Evolutionary conservation across 2,329 filamentous ascomycete species (phyloP), one percentile per base, ranked within the genome.

Genomic region (Fusarium annulatum): DNA sequence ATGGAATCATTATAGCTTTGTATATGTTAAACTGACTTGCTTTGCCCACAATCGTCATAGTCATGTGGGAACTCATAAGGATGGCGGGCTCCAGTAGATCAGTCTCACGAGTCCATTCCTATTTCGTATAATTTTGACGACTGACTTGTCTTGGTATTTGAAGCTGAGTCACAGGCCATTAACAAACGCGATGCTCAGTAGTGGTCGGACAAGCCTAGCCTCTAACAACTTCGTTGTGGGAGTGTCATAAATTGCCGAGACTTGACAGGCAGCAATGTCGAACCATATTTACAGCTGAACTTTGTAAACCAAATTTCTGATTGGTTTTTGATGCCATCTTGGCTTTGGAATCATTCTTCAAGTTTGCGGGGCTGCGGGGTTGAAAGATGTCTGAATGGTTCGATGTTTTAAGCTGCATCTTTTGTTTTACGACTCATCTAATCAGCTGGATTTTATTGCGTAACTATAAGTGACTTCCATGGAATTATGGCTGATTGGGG

Each of bases 281-380:
- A 59, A 48, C 55, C 51, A 72, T 61, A 19, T 21, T 26, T 36
- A 46, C 59, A 69, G 59, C 48, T 39, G 67, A 39, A 39, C 28
- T 53, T 61, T 16, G 34, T 67, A 65, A 59, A 16, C n/a, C 46
- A n/a, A 57, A 36, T 56, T 30, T 57, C 30, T 69, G 48, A 66
- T 69, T 57, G 64, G 72, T 55, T 30, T 18, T 21, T 33, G 7
- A 28, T 34, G n/a, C 10, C 28, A 61, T 60, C 64, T 66, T 64
- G 62, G 69, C 61, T 75, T 74, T 74, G 72, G 72, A 74, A 74
- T 74, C 72, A 74, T 72, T 68, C 48, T 57, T 57, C n/a, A n/a
- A 39, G 53, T 26, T 41, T 74, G 68, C 59, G 72, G 72, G 72
- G 72, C 65, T 59, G 68, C 51, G 72, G 72, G 67, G 68, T 62